Conservation (phyloP, 495 filamentous ascomycete species). For the Venustampulla echinocandica region DNA sequence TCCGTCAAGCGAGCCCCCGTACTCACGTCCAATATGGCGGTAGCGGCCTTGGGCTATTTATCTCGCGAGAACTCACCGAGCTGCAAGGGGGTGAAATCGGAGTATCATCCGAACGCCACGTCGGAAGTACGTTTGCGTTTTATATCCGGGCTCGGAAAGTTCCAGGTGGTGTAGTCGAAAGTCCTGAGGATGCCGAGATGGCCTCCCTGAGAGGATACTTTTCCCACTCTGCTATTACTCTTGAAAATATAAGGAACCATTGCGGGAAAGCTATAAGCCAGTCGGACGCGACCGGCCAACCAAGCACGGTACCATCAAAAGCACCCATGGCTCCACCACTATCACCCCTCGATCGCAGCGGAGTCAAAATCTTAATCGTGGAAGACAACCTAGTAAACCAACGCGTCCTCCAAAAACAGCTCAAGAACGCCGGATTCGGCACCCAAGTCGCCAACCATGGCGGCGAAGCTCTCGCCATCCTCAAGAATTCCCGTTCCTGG, state of each 20-base stretch:
- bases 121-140: slow-evolving; percentile 79
- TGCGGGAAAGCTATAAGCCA: slow-evolving; percentile 9
- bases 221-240: slow-evolving; percentile 9
- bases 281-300: slow-evolving; percentile 9
- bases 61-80: slow-evolving; percentile 67
- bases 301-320: neutral
- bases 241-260: slow-evolving; percentile 14
- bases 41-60: slow-evolving; percentile 75
- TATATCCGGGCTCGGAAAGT: slow-evolving; percentile 46
- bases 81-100: slow-evolving; percentile 80
- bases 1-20: slow-evolving; percentile 66
- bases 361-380: slow-evolving; percentile 52
- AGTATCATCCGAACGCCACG: slow-evolving; percentile 58
- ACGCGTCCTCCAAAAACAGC: slow-evolving; percentile 60
- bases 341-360: slow-evolving; percentile 23
- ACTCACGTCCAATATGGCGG: slow-evolving; percentile 79
- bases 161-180: slow-evolving; percentile 9
- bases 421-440: slow-evolving; percentile 58
- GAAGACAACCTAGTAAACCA: slow-evolving; percentile 85
- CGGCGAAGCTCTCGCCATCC: slow-evolving; percentile 55
- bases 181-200: slow-evolving; percentile 12
- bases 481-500: slow-evolving; percentile 42
- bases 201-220: slow-evolving; percentile 10
- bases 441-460: slow-evolving; percentile 73
- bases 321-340: slow-evolving; percentile 9